phyloP scores from a whole-genome alignment of 2,329 filamentous ascomycete genomes.

The Stagonosporopsis chrysanthemi region DNA sequence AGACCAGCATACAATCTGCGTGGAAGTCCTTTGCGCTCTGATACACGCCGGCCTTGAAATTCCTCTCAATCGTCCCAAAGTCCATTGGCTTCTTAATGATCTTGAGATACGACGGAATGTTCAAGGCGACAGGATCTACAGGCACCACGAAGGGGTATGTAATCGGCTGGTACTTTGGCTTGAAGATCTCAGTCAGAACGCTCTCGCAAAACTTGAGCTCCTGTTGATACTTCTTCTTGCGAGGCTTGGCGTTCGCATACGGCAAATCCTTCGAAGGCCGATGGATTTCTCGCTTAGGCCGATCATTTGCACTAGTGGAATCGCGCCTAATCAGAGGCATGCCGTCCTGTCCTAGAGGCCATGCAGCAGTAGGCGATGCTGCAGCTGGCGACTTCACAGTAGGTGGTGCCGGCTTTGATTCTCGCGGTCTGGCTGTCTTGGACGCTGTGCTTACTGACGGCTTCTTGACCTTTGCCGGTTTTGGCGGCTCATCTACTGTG shows the following conservation, averaged over 20 bases:
- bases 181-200: slow-evolving; percentile 78
- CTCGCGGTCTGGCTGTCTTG: slow-evolving; percentile 52
- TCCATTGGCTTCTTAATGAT: slow-evolving; percentile 99
- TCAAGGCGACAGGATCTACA: slow-evolving; percentile 91
- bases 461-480: slow-evolving; percentile 64
- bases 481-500: slow-evolving; percentile 59
- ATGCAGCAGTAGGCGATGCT: slow-evolving; percentile 62
- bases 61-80: slow-evolving; percentile 78
- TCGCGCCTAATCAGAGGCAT: slow-evolving; percentile 85
- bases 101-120: slow-evolving; percentile 91
- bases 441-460: slow-evolving; percentile 39
- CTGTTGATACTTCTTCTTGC: slow-evolving; percentile 87
- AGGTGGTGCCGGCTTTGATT: slow-evolving; percentile 54
- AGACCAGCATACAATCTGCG: slow-evolving; percentile 80
- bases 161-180: slow-evolving; percentile 71
- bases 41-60: slow-evolving; percentile 81
- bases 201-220: slow-evolving; percentile 91
- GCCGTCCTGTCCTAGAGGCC: slow-evolving; percentile 79
- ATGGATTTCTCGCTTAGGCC: slow-evolving; percentile 93
- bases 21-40: slow-evolving; percentile 85
- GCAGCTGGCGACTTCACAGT: slow-evolving; percentile 56
- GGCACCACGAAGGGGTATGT: slow-evolving; percentile 81
- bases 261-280: slow-evolving; percentile 90
- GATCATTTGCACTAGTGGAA: slow-evolving; percentile 77
- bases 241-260: slow-evolving; percentile 81